Evolutionary conservation across 768 basidiomycete genomes (phyloP), one percentile per base, ranked within the genome.

Genomic region (Austroboletus eburneus): DNA sequence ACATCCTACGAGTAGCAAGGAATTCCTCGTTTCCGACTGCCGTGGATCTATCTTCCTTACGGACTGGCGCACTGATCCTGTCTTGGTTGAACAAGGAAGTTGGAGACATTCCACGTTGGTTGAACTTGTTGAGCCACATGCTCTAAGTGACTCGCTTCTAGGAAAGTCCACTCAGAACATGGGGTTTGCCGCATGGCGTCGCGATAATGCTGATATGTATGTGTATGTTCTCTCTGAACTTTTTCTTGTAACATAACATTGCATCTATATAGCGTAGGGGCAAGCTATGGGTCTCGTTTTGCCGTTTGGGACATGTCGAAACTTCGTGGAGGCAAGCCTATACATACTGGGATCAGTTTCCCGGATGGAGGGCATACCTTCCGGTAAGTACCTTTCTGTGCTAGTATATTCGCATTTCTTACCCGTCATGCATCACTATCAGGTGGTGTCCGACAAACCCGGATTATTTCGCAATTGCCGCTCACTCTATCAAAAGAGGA

Each of bases 61-160:
- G n/a, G 87, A 91, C 68, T 91, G 89, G 89, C 79, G 84, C 45
- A 77, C 82, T 5, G 85, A 89, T 57, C 83, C 82, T 1, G 73
- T 75, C 12, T 74, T 58, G 45, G 68, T 65, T 17, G 76, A 75
- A 45, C 72, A 73, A 45, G 76, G 72, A 38, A 73, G 68, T 44
- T 79, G 82, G 75, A 76, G 83, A 39, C 78, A 82, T 60, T 75
- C 74, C 10, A 82, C 76, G 58, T 65, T 88, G 37, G 57, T 87
- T 17, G 88, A 91, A 62, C 78, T 91, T 3, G 69, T 82, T 14
- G 87, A 90, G 45, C 86, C 89, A 14, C 69, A 75, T 42, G 75
- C 81, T 9, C 61, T 91, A 36, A 72, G 80, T 7, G 73, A 77
- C 36, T 69, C 76, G 4, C 67, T 72, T 29, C 68, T 75, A 43